These are phyloP conservation scores for Suillus subluteus DNA, from an alignment of 768 basidiomycete species.

Conservation along the genomic window DNA sequence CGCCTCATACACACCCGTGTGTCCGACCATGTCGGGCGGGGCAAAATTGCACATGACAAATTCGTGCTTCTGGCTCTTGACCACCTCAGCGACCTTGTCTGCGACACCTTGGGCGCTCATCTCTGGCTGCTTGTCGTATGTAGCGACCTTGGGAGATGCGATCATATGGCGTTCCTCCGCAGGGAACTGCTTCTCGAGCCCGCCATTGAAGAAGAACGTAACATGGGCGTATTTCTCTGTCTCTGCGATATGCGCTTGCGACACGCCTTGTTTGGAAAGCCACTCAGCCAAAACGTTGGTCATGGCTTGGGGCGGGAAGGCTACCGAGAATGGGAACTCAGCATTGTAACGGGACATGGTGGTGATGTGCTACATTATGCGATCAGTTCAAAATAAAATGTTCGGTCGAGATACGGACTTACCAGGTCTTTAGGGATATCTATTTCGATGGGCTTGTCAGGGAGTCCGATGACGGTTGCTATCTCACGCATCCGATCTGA, in stretches of 20 bases:
- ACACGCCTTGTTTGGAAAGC: constrained; percentile 76
- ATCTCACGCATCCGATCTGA: constrained; percentile 97
- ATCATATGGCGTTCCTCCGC: constrained; percentile 86
- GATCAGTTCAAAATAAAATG: background rate
- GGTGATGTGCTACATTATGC: constrained; percentile 65
- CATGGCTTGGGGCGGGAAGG: constrained; percentile 95
- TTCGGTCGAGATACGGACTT: constrained; percentile 26
- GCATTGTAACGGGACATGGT: constrained; percentile 95
- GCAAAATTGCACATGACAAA: constrained; percentile 99
- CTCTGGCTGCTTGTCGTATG: constrained; percentile 88
- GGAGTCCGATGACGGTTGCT: constrained; percentile 74
- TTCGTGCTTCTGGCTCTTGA: constrained; percentile 69
- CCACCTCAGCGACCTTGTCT: constrained; percentile 88
- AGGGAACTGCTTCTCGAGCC: constrained; percentile 89
- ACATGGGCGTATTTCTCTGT: constrained; percentile 99
- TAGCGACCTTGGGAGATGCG: constrained; percentile 90
- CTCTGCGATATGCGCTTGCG: constrained; percentile 93
- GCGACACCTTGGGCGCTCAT: constrained; percentile 92
- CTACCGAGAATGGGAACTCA: constrained; percentile 86
- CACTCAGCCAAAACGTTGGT: constrained; percentile 94
- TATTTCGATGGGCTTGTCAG: constrained; percentile 84
- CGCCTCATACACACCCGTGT: constrained; percentile 90
- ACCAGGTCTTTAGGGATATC: constrained; percentile 81
- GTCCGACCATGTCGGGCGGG: constrained; percentile 97
- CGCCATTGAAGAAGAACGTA: constrained; percentile 98